A percentile compares a stretch with the other conserved stretches of the same genome.
Conservation (phyloP, 2,329 filamentous ascomycete genomes). For the Botryotinia calthae region DNA sequence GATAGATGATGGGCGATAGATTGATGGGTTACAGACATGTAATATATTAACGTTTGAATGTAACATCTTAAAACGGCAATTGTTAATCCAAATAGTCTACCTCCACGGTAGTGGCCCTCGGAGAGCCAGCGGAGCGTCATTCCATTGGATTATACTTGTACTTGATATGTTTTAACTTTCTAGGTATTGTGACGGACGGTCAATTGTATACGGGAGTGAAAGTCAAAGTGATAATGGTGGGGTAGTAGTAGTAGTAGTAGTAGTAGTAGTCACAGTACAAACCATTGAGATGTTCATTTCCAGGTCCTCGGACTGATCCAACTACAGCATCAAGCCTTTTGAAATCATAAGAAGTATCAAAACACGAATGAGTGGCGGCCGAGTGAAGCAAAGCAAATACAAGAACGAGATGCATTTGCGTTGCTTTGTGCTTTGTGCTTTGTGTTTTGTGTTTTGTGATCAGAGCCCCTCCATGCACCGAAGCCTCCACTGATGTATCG, state of each 20-base stretch:
- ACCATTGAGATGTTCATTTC: neutral
- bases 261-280: too few species aligned
- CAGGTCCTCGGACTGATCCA: neutral
- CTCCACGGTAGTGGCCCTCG: neutral
- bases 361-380: neutral
- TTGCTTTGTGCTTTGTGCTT: neutral
- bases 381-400: too few species aligned
- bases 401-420: neutral
- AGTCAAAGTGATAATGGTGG: neutral
- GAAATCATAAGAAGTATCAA: neutral
- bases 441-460: neutral
- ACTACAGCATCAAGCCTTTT: neutral
- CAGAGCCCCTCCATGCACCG: neutral
- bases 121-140: slow-evolving; percentile 2
- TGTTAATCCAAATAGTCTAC: neutral
- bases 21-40: neutral
- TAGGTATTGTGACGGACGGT: neutral
- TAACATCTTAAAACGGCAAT: neutral
- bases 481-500: neutral
- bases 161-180: neutral
- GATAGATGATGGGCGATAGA: neutral
- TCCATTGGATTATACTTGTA: neutral
- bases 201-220: neutral
- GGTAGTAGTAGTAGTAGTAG: too few species aligned
- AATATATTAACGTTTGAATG: neutral